A percentile compares a stretch with the other conserved stretches of the same genome.
Evolutionary conservation across 768 basidiomycete genomes (phyloP).

Genomic region (Suillus alpinus): DNA sequence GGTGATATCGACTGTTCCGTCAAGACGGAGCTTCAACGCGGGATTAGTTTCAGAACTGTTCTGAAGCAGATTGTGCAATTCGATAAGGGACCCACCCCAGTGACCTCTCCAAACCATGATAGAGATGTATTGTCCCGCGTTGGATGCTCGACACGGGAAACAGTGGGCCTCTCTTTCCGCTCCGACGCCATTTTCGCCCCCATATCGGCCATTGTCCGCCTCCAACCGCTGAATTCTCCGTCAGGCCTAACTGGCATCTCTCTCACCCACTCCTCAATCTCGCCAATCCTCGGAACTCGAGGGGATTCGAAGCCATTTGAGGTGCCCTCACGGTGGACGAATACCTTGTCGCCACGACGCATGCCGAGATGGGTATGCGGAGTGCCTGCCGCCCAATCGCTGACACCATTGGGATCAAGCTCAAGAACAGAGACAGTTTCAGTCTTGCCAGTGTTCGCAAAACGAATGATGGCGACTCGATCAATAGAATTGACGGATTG

Average conservation of each 20-base stretch:
- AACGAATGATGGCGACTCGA: slow-evolving; percentile 66
- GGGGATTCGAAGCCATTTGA: slow-evolving; percentile 72
- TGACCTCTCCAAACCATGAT: slow-evolving; percentile 88
- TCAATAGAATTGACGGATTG: slow-evolving; percentile 73
- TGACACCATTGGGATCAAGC: slow-evolving; percentile 79
- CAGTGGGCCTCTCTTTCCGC: slow-evolving; percentile 37
- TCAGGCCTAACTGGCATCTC: slow-evolving; percentile 49
- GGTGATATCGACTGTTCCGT: slow-evolving; percentile 71
- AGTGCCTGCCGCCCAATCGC: slow-evolving; percentile 44
- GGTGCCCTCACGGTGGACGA: slow-evolving; percentile 67
- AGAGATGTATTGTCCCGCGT: slow-evolving; percentile 39
- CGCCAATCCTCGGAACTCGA: slow-evolving; percentile 79
- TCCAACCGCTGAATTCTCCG: slow-evolving; percentile 64
- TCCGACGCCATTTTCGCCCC: slow-evolving; percentile 54
- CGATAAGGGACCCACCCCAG: slow-evolving; percentile 45
- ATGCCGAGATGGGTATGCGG: slow-evolving; percentile 68
- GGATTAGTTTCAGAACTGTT: slow-evolving; percentile 9
- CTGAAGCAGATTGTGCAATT: slow-evolving; percentile 8
- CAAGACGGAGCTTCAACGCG: slow-evolving; percentile 56
- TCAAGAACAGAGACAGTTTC: slow-evolving; percentile 83
- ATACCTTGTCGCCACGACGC: slow-evolving; percentile 79
- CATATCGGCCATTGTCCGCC: slow-evolving; percentile 67
- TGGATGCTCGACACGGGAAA: slow-evolving; percentile 44
- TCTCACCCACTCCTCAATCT: slow-evolving; percentile 77
- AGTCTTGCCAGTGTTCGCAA: slow-evolving; percentile 47